These are phyloP conservation scores for Termitomyces sp. DNA, from an alignment of 1,284 basidiomycete genomes.

Conservation along the genomic window DNA sequence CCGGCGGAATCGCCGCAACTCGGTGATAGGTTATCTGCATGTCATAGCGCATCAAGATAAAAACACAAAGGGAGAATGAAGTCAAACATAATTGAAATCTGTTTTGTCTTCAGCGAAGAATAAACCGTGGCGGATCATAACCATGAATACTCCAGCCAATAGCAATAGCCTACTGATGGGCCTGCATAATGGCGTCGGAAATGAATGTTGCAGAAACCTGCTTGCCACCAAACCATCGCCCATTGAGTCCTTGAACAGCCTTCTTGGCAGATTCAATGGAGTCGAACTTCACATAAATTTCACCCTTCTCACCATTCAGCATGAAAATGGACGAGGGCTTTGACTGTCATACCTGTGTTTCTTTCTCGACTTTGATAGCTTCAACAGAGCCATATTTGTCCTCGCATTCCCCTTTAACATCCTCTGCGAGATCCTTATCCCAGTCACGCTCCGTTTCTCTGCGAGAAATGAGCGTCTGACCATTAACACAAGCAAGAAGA, in stretches of 20 bases:
- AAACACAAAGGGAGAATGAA: slow-evolving; percentile 26
- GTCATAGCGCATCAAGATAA: slow-evolving; percentile 29
- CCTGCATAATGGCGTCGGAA: slow-evolving; percentile 89
- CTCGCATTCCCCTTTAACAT: slow-evolving; percentile 93
- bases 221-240: slow-evolving; percentile 92
- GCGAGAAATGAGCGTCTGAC: slow-evolving; percentile 7
- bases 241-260: slow-evolving; percentile 86
- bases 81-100: slow-evolving; percentile 26
- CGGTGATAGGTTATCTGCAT: slow-evolving; percentile 28
- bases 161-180: slow-evolving; percentile 55
- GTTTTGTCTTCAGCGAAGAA: slow-evolving; percentile 18
- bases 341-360: slow-evolving; percentile 69
- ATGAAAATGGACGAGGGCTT: not conserved
- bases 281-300: slow-evolving; percentile 95
- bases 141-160: slow-evolving; percentile 6
- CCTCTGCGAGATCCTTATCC: slow-evolving; percentile 94
- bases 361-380: slow-evolving; percentile 90
- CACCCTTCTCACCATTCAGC: slow-evolving; percentile 61
- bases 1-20: slow-evolving; percentile 18
- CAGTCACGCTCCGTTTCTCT: slow-evolving; percentile 95
- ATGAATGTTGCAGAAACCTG: slow-evolving; percentile 84
- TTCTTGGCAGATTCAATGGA: slow-evolving; percentile 74
- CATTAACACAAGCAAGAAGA: slow-evolving; percentile 10
- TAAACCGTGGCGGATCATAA: slow-evolving; percentile 14
- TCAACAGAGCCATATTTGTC: slow-evolving; percentile 85